Evolutionary conservation across 257 asterid species (phyloP).

Genomic region (Cordia subcordata): DNA sequence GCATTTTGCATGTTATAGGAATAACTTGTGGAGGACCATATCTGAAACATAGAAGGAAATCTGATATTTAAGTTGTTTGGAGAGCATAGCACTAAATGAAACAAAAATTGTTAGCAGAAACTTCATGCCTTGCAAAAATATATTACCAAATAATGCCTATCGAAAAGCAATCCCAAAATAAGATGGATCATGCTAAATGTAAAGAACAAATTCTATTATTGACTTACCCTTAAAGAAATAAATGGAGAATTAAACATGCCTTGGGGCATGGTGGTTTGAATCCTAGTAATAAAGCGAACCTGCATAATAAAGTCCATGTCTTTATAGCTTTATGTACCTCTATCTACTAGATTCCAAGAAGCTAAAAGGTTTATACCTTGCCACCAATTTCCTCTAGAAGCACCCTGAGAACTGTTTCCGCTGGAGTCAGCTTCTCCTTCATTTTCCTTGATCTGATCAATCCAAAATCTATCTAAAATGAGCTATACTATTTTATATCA

Average conservation of each 20-base stretch:
- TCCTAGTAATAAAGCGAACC: conserved; percentile 48
- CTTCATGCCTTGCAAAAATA: no score
- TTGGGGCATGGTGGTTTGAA: conserved; percentile 11
- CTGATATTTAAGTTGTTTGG: no score
- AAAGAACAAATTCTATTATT: not conserved
- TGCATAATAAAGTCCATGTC: no score
- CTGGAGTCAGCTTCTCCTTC: conserved; percentile 26
- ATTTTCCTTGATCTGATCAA: conserved; percentile 34
- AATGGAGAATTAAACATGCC: conserved; percentile 17
- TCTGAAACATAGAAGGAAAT: no score
- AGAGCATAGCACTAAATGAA: no score
- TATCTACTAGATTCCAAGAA: not conserved
- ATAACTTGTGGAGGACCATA: no score
- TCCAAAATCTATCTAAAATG: conserved; percentile 4
- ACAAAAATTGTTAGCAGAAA: no score
- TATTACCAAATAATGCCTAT: no score
- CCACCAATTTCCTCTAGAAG: conserved; percentile 56
- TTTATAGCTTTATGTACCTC: no score
- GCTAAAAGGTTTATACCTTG: conserved; percentile 35
- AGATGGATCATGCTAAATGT: no score
- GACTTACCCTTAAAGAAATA: conserved; percentile 28
- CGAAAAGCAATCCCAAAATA: no score
- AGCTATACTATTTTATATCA: not conserved
- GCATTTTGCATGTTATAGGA: no score
- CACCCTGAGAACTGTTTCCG: conserved; percentile 26